These are phyloP conservation scores for Wickerhamiella vanderwaltii DNA, from an alignment of 805 yeast genomes.

Conservation along the genomic window DNA sequence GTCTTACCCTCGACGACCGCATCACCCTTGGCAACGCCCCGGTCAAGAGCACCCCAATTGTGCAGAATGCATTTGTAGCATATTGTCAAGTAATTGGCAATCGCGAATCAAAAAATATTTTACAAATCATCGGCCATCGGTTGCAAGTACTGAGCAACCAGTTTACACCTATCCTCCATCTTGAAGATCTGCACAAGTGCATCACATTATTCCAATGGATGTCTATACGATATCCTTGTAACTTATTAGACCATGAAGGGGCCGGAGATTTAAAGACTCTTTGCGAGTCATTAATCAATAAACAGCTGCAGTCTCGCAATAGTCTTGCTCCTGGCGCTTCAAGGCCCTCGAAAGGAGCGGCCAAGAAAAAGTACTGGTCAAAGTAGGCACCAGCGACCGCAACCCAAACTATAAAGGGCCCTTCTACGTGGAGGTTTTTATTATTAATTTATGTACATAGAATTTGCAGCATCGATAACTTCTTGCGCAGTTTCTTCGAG, in stretches of 20 bases:
- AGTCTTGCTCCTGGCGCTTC: not conserved
- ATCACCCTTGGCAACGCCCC: constrained; percentile 53
- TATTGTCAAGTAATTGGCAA: constrained; percentile 44
- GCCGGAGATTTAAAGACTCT: constrained; percentile 58
- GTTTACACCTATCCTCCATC: constrained; percentile 18
- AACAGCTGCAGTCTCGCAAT: constrained; percentile 24
- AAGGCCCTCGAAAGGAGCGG: constrained; percentile 2
- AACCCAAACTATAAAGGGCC: too few relatives aligned
- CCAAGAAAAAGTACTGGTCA: too few relatives aligned
- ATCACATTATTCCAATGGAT: constrained; percentile 72
- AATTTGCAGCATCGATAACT: constrained; percentile 3
- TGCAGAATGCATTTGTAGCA: constrained; percentile 34
- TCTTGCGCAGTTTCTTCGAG: constrained; percentile 1
- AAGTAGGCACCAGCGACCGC: too few relatives aligned
- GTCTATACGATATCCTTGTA: constrained; percentile 71
- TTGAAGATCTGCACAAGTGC: constrained; percentile 58
- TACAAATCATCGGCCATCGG: constrained; percentile 33
- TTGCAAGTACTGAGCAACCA: constrained; percentile 15
- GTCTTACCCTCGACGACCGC: constrained; percentile 44
- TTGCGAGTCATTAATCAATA: constrained; percentile 50
- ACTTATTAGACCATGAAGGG: constrained; percentile 62
- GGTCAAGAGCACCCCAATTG: constrained; percentile 29
- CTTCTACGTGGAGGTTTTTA: too few relatives aligned
- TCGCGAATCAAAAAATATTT: constrained; percentile 41
- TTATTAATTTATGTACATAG: not conserved